Evolutionary conservation across 495 filamentous ascomycete genomes (phyloP).

Genomic region (Penicillium paxilli): DNA sequence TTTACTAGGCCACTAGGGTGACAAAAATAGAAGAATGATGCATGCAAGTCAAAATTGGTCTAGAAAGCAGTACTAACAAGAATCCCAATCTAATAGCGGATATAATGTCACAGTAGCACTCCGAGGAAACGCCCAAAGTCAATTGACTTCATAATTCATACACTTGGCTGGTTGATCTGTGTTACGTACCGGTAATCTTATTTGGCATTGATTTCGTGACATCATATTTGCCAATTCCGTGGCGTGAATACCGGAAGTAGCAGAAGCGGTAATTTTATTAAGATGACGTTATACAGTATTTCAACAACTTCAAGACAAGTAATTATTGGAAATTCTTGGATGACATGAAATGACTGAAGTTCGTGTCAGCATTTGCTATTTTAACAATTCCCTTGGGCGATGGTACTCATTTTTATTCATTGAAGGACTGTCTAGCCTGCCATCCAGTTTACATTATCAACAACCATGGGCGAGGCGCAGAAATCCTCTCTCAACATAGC

Average conservation of each 20-base stretch:
- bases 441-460: neutral
- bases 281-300: neutral
- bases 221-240: neutral
- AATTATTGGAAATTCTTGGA: neutral
- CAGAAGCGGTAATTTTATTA: neutral
- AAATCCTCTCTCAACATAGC: constrained; percentile 7
- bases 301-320: neutral
- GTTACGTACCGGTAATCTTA: neutral
- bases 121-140: too few relatives aligned
- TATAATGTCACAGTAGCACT: neutral
- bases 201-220: neutral
- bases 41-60: neutral
- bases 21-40: neutral
- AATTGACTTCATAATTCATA: neutral
- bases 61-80: neutral
- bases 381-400: neutral
- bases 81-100: neutral
- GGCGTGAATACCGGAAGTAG: neutral
- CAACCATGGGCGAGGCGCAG: neutral
- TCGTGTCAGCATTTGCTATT: neutral
- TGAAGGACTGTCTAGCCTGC: neutral
- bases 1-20: neutral
- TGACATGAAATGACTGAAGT: neutral
- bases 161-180: neutral
- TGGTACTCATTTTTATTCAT: neutral